Evolutionary conservation across 345 rosid species (phyloP), one percentile per base, ranked within the genome.

Genomic region (Eucalyptus polybractea): DNA sequence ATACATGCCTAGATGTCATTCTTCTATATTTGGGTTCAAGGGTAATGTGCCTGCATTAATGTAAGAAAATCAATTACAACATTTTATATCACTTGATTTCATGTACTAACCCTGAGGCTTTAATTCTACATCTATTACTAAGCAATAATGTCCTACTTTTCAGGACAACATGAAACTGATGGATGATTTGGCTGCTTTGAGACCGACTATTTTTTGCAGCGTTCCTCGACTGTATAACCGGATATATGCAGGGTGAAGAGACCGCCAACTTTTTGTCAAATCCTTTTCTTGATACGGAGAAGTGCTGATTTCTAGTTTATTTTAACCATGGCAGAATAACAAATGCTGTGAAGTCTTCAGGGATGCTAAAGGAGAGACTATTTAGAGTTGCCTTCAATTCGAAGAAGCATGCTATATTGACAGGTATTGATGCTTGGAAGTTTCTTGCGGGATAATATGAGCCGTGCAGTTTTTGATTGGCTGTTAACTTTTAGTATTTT

Each of bases 151-250:
- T 85, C 42, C 90, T 47, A 65, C 53, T 54, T 91, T 90, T 91
- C 96, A 97, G 99, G 99, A 97, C 91, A 94, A 93, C 91, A 51
- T 97, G 96, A 97, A 97, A 91, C 89, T 97, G 89, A 93, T 94
- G 93, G 99, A 97, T 91, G 99, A 97, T 94, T 88, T 97, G 92
- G 95, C 94, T 92, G 94, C 92, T 89, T 93, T 97, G 67, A 93
- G 93, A 93, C 99, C 99, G 47, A 97, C 99, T 24, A 17, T 97
- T 89, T 97, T 97, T 93, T 93, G 96, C 91, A 97, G 99, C 89
- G 99, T 97, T 90, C 99, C 99, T 93, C 97, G 99, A 85, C 91
- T 97, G 88, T 97, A 94, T 86, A 96, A 97, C 89, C 95, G 97
- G 88, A 93, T 97, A 88, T 97, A 96, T 94, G 95, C 95, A 69